Conservation (phyloP, 177 flowering plant species). For the Tripterygium wilfordii region DNA sequence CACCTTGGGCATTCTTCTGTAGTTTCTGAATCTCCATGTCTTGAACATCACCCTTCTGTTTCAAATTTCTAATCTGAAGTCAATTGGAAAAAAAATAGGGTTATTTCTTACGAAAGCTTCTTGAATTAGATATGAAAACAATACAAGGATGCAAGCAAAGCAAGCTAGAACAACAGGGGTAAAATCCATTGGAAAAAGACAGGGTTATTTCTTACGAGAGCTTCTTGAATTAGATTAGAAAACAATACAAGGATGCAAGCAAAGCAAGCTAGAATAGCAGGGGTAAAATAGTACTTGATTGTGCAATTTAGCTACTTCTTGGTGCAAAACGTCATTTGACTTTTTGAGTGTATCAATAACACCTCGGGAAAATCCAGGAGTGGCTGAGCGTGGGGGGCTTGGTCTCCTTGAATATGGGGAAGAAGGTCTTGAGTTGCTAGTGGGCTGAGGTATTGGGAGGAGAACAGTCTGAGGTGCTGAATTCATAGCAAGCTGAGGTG, state of each 20-base stretch:
- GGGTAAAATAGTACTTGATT: slow-evolving; percentile 66
- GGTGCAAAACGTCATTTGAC: slow-evolving; percentile 65
- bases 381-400: slow-evolving; percentile 66
- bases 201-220: background rate
- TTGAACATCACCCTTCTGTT: slow-evolving; percentile 54
- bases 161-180: background rate
- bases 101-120: background rate
- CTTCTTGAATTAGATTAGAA: background rate
- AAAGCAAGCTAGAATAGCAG: background rate
- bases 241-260: background rate
- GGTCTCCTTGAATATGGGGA: slow-evolving; percentile 84
- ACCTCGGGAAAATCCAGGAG: slow-evolving; percentile 58
- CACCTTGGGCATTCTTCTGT: slow-evolving; percentile 35
- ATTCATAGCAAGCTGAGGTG: slow-evolving; percentile 30
- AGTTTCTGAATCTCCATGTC: slow-evolving; percentile 54
- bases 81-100: background rate
- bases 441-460: slow-evolving; percentile 39
- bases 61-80: slow-evolving; percentile 56
- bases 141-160: background rate
- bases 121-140: background rate
- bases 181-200: background rate
- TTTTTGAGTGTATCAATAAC: slow-evolving; percentile 53
- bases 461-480: too few species aligned
- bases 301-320: slow-evolving; percentile 72
- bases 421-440: slow-evolving; percentile 39